Percentiles rank a stretch among this genome's conserved stretches.
Evolutionary conservation across 164 flowering plant species (phyloP).

Genomic region (Macadamia integrifolia): DNA sequence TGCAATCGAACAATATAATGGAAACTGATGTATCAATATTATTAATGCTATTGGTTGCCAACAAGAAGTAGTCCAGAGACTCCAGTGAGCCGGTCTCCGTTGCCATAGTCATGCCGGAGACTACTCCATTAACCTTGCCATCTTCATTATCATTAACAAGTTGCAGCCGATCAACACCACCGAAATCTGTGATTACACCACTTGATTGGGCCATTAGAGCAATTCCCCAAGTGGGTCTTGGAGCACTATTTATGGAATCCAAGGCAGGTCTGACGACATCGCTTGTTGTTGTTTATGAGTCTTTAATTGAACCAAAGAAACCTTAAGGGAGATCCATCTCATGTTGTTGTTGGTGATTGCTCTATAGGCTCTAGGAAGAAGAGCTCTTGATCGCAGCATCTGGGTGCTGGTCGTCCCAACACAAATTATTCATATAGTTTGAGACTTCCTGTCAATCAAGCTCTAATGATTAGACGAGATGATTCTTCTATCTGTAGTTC

Average conservation of each 20-base stretch:
- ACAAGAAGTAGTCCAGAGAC: constrained; percentile 57
- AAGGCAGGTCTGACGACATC: background rate
- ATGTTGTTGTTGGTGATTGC: constrained; percentile 16
- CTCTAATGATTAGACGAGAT: no score
- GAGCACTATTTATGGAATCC: constrained; percentile 11
- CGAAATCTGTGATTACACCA: constrained; percentile 15
- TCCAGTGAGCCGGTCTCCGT: constrained; percentile 32
- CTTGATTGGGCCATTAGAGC: constrained; percentile 6
- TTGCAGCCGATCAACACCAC: constrained; percentile 5
- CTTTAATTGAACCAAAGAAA: constrained; percentile 16
- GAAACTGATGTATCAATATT: constrained; percentile 49
- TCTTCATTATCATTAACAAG: background rate
- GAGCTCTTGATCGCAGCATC: background rate
- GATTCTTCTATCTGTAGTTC: background rate
- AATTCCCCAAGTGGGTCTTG: constrained; percentile 15
- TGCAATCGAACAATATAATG: constrained; percentile 45
- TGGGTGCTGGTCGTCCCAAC: constrained; percentile 25
- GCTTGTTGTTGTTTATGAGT: constrained; percentile 7
- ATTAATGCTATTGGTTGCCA: constrained; percentile 45
- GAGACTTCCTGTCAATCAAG: background rate
- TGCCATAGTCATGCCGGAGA: background rate
- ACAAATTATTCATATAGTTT: constrained; percentile 33
- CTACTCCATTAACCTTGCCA: constrained; percentile 1
- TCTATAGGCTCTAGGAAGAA: constrained; percentile 25
- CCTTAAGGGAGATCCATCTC: constrained; percentile 19